These are phyloP conservation scores for Calycina marina DNA, from an alignment of 2,329 filamentous ascomycete genomes.

Conservation along the genomic window DNA sequence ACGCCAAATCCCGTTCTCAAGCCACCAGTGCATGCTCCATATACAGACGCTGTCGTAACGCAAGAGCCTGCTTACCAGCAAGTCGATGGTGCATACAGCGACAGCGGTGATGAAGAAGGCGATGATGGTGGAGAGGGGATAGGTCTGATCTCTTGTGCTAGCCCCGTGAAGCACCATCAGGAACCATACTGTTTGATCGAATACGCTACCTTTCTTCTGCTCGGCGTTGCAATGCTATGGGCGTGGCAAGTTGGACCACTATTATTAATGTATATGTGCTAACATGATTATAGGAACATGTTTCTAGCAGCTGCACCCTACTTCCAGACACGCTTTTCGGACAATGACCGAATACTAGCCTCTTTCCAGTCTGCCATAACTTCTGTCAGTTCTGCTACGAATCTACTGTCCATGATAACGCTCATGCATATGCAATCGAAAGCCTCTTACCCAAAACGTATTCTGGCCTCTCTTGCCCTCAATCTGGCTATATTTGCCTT, in stretches of 20 bases:
- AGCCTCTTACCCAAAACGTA: conserved; percentile 79
- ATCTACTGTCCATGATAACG: conserved; percentile 59
- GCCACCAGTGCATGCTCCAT: too few species aligned
- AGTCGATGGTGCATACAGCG: too few species aligned
- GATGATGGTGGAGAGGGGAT: too few species aligned
- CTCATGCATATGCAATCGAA: conserved; percentile 67
- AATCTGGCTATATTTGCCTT: conserved; percentile 66
- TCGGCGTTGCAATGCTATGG: conserved; percentile 94
- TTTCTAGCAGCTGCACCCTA: conserved; percentile 91
- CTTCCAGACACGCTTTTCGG: conserved; percentile 69
- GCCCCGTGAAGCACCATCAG: conserved; percentile 5
- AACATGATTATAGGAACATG: conserved; percentile 74
- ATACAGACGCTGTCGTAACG: too few species aligned
- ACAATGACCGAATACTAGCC: conserved; percentile 53
- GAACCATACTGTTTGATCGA: conserved; percentile 69
- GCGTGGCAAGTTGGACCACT: conserved; percentile 55
- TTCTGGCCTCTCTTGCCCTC: conserved; percentile 60
- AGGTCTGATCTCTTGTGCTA: too few species aligned
- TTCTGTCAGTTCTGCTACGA: conserved; percentile 73
- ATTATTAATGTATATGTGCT: conserved; percentile 5
- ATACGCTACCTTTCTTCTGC: conserved; percentile 70
- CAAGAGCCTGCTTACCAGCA: too few species aligned
- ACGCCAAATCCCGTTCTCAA: too few species aligned
- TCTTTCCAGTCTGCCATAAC: conserved; percentile 87
- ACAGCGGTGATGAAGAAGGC: too few species aligned